phyloP scores from a whole-genome alignment of 495 filamentous ascomycete species.

The Penicillium daleae region DNA sequence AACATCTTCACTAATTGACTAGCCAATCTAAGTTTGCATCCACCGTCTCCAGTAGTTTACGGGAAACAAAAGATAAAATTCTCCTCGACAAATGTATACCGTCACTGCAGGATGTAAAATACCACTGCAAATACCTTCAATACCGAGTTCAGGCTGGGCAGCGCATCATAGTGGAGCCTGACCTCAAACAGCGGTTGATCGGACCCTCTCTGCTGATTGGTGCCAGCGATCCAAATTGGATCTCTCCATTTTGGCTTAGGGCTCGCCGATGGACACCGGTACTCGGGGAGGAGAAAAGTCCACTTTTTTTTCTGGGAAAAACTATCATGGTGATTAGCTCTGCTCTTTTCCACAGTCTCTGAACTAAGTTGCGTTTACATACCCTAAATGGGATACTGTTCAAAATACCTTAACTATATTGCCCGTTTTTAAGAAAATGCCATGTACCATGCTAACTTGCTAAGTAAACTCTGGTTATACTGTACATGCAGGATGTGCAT shows the following conservation, averaged over 20 bases:
- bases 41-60: background rate
- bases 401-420: background rate
- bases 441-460: too few species aligned
- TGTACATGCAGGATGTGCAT: background rate
- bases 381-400: background rate
- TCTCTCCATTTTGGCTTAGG: constrained; percentile 18
- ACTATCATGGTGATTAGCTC: background rate
- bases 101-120: background rate
- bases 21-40: background rate
- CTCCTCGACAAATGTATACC: too few species aligned
- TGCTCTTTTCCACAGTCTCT: background rate
- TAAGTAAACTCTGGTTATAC: background rate
- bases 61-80: background rate
- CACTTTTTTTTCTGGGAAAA: background rate
- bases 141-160: constrained; percentile 14
- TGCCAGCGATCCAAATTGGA: constrained; percentile 11
- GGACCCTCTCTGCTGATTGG: constrained; percentile 12
- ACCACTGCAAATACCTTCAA: background rate
- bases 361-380: background rate
- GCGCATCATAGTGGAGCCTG: background rate
- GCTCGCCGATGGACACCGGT: constrained; percentile 10
- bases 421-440: background rate
- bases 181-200: constrained; percentile 22
- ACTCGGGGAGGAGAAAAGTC: constrained; percentile 8
- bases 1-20: background rate